phyloP scores from a whole-genome alignment of 139 green algal genomes.

The Edaphochlamys debaryana region DNA sequence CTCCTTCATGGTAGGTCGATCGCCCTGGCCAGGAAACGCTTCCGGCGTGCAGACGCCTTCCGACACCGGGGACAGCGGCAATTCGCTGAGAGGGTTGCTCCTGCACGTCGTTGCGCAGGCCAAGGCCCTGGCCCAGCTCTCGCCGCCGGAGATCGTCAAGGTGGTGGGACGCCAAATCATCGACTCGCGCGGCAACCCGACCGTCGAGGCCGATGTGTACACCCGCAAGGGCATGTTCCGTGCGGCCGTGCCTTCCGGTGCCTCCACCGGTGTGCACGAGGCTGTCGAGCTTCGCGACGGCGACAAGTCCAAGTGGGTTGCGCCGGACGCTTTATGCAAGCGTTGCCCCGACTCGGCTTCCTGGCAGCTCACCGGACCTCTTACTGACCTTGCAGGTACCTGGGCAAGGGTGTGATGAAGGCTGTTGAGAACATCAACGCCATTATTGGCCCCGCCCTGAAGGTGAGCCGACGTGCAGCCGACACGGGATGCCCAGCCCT shows the following conservation, averaged over 20 bases:
- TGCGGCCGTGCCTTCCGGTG: constrained; percentile 92
- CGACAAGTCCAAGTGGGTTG: constrained; percentile 76
- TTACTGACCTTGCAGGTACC: too few relatives aligned
- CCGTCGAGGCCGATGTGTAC: constrained; percentile 90
- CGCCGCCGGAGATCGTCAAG: constrained; percentile 84
- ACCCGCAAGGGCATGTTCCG: constrained; percentile 94
- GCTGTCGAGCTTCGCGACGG: constrained; percentile 97
- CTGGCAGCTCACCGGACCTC: too few relatives aligned
- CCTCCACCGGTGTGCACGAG: constrained; percentile 97
- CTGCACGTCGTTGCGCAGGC: constrained; percentile 49
- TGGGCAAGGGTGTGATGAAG: constrained; percentile 96
- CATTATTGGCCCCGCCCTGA: constrained; percentile 90
- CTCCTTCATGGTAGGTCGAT: constrained; percentile 82
- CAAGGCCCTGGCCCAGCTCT: constrained; percentile 68
- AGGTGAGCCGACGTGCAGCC: constrained; percentile 55
- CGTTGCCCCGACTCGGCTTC: too few relatives aligned
- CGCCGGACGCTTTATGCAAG: too few relatives aligned
- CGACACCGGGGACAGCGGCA: too few relatives aligned
- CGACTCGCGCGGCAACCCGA: constrained; percentile 98
- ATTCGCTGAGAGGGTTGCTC: too few relatives aligned
- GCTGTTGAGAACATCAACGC: constrained; percentile 98
- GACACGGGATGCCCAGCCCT: too few relatives aligned
- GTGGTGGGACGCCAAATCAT: constrained; percentile 95
- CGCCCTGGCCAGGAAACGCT: not conserved
- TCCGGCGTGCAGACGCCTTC: not conserved